These are phyloP conservation scores for Coniochaeta hoffmannii DNA, from an alignment of 2,329 filamentous ascomycete genomes.

Conservation along the genomic window DNA sequence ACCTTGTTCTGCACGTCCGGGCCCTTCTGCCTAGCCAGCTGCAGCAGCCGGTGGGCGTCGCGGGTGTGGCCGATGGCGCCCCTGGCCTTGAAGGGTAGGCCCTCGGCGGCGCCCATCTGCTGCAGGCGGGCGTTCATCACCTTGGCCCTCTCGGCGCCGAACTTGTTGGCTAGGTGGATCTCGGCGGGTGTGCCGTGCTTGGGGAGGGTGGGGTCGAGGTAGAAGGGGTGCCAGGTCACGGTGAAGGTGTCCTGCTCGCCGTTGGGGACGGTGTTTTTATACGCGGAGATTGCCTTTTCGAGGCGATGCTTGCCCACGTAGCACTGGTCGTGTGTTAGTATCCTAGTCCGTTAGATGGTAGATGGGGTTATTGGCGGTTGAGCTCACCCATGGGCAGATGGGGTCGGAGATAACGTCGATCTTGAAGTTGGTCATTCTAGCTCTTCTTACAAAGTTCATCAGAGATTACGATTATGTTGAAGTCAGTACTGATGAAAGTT, in stretches of 20 bases:
- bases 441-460: not conserved
- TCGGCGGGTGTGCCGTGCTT: conserved; percentile 34
- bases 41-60: conserved; percentile 70
- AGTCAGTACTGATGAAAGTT: not conserved
- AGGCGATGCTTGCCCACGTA: conserved; percentile 75
- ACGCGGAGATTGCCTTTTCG: conserved; percentile 60
- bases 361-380: conserved; percentile 1
- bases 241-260: conserved; percentile 59
- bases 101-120: conserved; percentile 56
- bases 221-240: conserved; percentile 72
- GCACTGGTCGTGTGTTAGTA: conserved; percentile 41
- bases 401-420: conserved; percentile 77
- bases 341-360: conserved; percentile 3
- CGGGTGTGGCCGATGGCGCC: conserved; percentile 70
- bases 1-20: conserved; percentile 49
- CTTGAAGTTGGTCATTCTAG: conserved; percentile 62
- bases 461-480: not conserved
- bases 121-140: conserved; percentile 24
- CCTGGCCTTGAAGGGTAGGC: conserved; percentile 65
- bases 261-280: conserved; percentile 53
- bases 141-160: conserved; percentile 51
- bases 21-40: conserved; percentile 52
- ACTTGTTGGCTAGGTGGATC: conserved; percentile 52
- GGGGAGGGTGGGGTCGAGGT: conserved; percentile 62
- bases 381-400: conserved; percentile 56